Base-by-base conservation (phyloP, 352 stramenopile genomes). In the Phytophthora brassicae region DNA sequence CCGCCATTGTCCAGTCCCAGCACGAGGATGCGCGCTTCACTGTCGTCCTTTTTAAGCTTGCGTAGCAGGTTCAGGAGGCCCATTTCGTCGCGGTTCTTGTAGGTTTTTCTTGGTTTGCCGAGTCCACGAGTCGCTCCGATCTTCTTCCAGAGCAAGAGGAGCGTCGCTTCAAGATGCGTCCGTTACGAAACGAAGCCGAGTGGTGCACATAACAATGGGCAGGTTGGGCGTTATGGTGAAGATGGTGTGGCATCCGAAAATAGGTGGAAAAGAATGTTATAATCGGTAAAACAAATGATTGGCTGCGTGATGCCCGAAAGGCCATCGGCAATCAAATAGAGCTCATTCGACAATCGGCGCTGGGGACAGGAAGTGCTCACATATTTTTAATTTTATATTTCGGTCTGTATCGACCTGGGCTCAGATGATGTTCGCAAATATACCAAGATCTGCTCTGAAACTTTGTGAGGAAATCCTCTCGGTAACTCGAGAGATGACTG, bases 21-120 rank as follows among this genome's bases (percentile, higher is more conserved):
- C 45, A 99, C 94, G 36, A 99, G 81, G 65, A 99, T 94, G 45
- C 95, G 83, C 33, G 92, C 91, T 69, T 98, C 95, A 59, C 94
- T 92, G 66, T 98, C 93, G 48, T 90, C 85, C 64, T 95, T 95
- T 81, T 98, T 98, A 50, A 99, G 88, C 81, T 99, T 99, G 29
- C 94, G 88, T 36, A 98, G 75, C 51, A 98, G 83, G 50, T 89
- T 96, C 51, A 98, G 71, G 17, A 98, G 84, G 19, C 92, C 92
- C 94, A 97, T 97, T 47, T 69, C 39, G 53, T 26, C 1, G 35
- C 12, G 13, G 19, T n/a, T n/a, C n/a, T n/a, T n/a, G 31, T 0
- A n/a, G 31, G 12, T 46, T 9, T 43, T 43, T 14, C 3, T 4
- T 14, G 23, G 44, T 3, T 54, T n/a, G 42, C 16, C 29, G 42